Base-by-base conservation (phyloP, 495 filamentous ascomycete species). In the Penicillium daleae region DNA sequence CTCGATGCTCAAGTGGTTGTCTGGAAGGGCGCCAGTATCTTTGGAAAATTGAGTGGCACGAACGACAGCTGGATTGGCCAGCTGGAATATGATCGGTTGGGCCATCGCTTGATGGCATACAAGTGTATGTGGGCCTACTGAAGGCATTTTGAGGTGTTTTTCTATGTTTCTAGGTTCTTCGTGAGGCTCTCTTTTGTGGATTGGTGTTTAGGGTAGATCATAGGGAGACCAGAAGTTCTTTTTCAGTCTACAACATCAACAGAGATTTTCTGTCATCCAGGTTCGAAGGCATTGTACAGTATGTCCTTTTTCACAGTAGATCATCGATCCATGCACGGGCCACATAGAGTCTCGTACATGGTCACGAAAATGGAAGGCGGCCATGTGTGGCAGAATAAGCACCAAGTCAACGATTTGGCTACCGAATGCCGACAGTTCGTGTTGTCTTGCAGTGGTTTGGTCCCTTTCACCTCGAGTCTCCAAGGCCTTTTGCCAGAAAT, bases 21-120 rank as follows among this genome's bases (percentile, higher is more conserved):
- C 7, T 99, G 95, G 95, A 99, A 99, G 82, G 95, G 95, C 2
- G 96, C 90, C 4, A 97, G 93, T 69, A 91, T 99, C 29, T 99
- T 97, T 81, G 93, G 91, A n/a, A 94, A 96, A 78, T 78, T 99
- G 71, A 84, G 76, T 61, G 78, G 81, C 31, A 91, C 90, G 10
- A 97, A 97, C 75, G 96, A 99, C 77, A 92, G 88, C 74, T 98
- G 95, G 95, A 92, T 98, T 65, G 89, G 89, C 1, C 82, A 86
- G 57, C 78, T 88, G 59, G 95, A 98, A 77, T 98, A 96, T 77
- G 92, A 97, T 73, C 85, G 91, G 63, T 74, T 97, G 44, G 93
- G 95, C 39, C 84, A 84, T 37, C 85, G 95, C 65, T 76, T 92
- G 46, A 75, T 99, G 71, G 87, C 89, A 31, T 90, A 96, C 71